Percentiles rank a stretch among this genome's conserved stretches.
Conservation (phyloP, 805 yeast genomes). For the Peterozyma xylosa region DNA sequence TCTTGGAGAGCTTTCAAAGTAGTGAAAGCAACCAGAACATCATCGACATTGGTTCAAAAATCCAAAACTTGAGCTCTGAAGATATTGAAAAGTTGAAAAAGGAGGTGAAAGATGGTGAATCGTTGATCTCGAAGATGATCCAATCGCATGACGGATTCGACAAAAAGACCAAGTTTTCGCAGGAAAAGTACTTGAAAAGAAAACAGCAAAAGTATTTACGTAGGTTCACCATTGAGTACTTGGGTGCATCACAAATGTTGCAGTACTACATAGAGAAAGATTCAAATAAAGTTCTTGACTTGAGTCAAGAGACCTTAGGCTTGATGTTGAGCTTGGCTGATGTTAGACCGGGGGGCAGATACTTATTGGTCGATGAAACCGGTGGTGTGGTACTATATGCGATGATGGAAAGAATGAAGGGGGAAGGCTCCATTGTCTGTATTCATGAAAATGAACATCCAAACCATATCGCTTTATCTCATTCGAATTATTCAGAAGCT, state of each 20-base stretch:
- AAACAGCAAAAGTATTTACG: conserved; percentile 88
- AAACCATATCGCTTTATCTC: conserved; percentile 62
- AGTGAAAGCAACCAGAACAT: conserved; percentile 62
- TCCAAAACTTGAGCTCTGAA: conserved; percentile 67
- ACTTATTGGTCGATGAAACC: conserved; percentile 87
- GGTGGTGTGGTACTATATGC: conserved; percentile 85
- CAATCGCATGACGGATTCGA: conserved; percentile 81
- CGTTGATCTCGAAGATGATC: conserved; percentile 74
- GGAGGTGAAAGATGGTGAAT: conserved; percentile 65
- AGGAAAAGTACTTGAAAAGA: conserved; percentile 84
- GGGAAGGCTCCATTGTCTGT: conserved; percentile 59
- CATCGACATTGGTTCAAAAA: conserved; percentile 57
- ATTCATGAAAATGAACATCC: conserved; percentile 93
- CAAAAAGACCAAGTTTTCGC: conserved; percentile 82
- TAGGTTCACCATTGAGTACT: conserved; percentile 72
- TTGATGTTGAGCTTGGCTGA: conserved; percentile 72
- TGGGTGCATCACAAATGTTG: conserved; percentile 64
- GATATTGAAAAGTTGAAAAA: conserved; percentile 82
- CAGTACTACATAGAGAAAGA: conserved; percentile 77
- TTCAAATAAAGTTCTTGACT: conserved; percentile 59
- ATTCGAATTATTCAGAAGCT: conserved; percentile 55
- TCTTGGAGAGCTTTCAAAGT: conserved; percentile 20
- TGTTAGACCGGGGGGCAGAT: conserved; percentile 83
- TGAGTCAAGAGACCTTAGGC: conserved; percentile 82
- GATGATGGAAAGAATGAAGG: conserved; percentile 85